Base-by-base conservation (phyloP, 2,329 filamentous ascomycete species). In the Blumeriella jaapii region DNA sequence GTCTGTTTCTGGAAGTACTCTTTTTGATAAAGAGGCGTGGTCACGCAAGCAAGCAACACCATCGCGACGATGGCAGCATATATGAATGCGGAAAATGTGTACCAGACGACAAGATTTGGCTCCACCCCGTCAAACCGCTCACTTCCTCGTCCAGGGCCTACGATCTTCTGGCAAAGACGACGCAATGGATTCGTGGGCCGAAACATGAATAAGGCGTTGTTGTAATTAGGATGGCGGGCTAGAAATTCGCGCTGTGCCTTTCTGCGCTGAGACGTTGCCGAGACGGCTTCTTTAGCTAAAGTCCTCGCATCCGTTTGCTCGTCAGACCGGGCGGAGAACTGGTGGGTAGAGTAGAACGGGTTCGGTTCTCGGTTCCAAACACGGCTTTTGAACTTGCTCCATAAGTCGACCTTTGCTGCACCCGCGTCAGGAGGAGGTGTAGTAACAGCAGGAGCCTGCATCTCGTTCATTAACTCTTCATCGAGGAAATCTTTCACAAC, bases 401-500 rank as follows among this genome's bases (percentile, higher is more conserved):
- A 82, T 3, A 74, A 51, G 1, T 80, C 78, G 3, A 70, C 67
- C 36, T 71, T 67, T 10, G 70, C 60, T 40, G 62, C 54, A 48
- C 64, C 16, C 9, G 36, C 23, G 12, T 46, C 43, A 11, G 45
- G 38, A 11, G 41, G 43, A 18, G 46, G 41, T 20, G 33, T 53
- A 27, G 35, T 57, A 46, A 20, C 23, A 8, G 32, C 18, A 8
- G 36, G 16, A 16, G 20, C 25, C 50, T 52, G 27, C 16, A 66
- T 60, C 11, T 61, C 51, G 3, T 61, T 55, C 29, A 67, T 63
- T 19, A 69, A 62, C 43, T 69, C 66, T 46, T 93, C 85, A 50
- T 96, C 86, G 4, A 98, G 70, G 43, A 98, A 98, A 51, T 96
- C 91, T 31, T 78, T 79, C 5, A 98, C 89, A 16, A 98, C 86